Evolutionary conservation across 306 rosid species (phyloP).

Genomic region (Psophocarpus tetragonolobus): DNA sequence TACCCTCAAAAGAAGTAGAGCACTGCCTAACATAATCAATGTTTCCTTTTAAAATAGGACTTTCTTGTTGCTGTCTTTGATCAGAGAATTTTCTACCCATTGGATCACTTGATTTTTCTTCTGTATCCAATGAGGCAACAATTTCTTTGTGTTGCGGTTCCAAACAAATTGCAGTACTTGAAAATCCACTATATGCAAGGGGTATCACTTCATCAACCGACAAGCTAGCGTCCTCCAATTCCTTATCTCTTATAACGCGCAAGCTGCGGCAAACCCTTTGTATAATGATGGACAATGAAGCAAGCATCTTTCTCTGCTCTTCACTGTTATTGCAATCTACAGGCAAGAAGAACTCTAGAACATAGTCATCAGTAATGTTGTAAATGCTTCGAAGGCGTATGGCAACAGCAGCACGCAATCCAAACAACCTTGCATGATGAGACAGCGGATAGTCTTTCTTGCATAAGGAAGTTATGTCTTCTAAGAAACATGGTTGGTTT

Average conservation of each 20-base stretch:
- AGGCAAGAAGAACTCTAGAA: conserved; percentile 96
- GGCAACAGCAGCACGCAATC: conserved; percentile 84
- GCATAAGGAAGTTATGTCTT: conserved; percentile 63
- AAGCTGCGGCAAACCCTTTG: conserved; percentile 65
- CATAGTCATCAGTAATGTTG: conserved; percentile 64
- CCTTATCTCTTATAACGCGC: conserved; percentile 74
- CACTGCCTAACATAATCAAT: conserved; percentile 45
- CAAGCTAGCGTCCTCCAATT: conserved; percentile 50
- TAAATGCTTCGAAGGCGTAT: conserved; percentile 82
- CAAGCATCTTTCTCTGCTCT: conserved; percentile 79
- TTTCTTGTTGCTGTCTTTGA: conserved; percentile 36
- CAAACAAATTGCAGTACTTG: conserved; percentile 24
- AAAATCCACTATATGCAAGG: conserved; percentile 34
- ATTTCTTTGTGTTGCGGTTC: conserved; percentile 38
- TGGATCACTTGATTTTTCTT: conserved; percentile 40
- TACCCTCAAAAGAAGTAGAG: conserved; percentile 53
- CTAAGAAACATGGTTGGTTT: conserved; percentile 80
- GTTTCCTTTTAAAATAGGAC: conserved; percentile 42
- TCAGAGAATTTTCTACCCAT: conserved; percentile 42
- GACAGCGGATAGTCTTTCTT: conserved; percentile 87
- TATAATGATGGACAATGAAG: conserved; percentile 72
- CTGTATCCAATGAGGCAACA: conserved; percentile 39
- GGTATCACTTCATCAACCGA: conserved; percentile 36
- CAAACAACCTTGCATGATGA: conserved; percentile 81
- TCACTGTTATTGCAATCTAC: conserved; percentile 62